A percentile compares a stretch with the other conserved stretches of the same genome.
Conservation (phyloP, 768 basidiomycete species). For the Plicaturopsis crispa region DNA sequence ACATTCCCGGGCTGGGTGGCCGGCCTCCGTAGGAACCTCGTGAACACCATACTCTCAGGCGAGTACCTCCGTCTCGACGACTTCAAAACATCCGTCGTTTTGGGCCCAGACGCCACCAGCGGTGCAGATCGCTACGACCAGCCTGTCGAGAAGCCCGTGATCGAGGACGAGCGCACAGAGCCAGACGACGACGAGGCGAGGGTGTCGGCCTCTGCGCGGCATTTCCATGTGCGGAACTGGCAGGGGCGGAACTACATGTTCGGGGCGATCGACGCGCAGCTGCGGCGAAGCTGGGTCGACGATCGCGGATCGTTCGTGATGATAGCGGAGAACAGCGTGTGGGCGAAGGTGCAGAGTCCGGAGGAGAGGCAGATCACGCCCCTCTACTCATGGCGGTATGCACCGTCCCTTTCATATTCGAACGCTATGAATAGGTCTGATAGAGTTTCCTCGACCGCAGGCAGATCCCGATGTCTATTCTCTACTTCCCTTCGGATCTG, state of each 20-base stretch:
- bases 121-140: no score
- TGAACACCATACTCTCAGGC: slow-evolving; percentile 30
- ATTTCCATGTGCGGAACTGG: slow-evolving; percentile 29
- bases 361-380: no score
- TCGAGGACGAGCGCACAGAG: no score
- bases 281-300: slow-evolving; percentile 28
- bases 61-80: slow-evolving; percentile 31
- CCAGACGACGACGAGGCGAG: slow-evolving; percentile 23
- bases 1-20: slow-evolving; percentile 30
- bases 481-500: slow-evolving; percentile 23
- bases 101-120: slow-evolving; percentile 14
- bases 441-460: no score
- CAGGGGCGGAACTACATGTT: slow-evolving; percentile 32
- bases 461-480: no score
- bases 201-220: slow-evolving; percentile 18
- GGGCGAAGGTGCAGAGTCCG: slow-evolving; percentile 23
- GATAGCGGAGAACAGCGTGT: slow-evolving; percentile 27
- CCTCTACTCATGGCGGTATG: no score
- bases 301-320: slow-evolving; percentile 32
- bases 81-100: slow-evolving; percentile 24
- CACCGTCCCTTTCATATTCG: no score
- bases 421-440: no score
- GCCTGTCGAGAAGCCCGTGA: neutral
- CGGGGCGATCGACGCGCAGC: slow-evolving; percentile 25
- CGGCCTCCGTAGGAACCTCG: slow-evolving; percentile 26